These are phyloP conservation scores for Lyophyllum semitale DNA, from an alignment of 768 basidiomycete genomes.

Conservation along the genomic window DNA sequence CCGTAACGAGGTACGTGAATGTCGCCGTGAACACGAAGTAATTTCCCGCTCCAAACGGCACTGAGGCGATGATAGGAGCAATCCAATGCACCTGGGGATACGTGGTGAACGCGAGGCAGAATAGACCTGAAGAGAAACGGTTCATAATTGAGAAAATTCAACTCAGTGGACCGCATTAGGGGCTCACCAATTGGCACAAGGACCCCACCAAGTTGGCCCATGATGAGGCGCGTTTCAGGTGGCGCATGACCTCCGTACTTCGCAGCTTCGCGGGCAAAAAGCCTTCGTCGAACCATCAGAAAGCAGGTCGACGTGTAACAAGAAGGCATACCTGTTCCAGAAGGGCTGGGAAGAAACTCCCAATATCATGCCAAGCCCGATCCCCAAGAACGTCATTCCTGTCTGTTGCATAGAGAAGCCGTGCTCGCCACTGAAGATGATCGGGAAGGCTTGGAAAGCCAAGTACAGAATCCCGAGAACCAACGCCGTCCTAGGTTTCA, in stretches of 20 bases:
- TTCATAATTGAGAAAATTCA: slow-evolving; percentile 35
- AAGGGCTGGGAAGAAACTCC: slow-evolving; percentile 54
- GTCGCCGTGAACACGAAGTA: slow-evolving; percentile 73
- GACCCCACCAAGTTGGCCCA: slow-evolving; percentile 70
- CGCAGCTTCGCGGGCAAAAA: slow-evolving; percentile 35
- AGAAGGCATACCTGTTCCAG: slow-evolving; percentile 52
- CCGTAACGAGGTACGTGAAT: slow-evolving; percentile 72
- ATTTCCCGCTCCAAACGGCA: slow-evolving; percentile 64
- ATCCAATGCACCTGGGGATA: slow-evolving; percentile 59
- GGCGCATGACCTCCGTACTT: slow-evolving; percentile 51
- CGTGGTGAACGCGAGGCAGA: slow-evolving; percentile 63
- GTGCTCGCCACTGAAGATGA: slow-evolving; percentile 50
- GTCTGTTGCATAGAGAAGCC: slow-evolving; percentile 51
- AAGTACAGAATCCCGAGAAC: slow-evolving; percentile 65
- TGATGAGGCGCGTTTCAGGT: slow-evolving; percentile 65
- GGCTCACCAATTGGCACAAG: slow-evolving; percentile 58
- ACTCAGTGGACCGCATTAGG: slow-evolving; percentile 30
- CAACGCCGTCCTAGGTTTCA: slow-evolving; percentile 51
- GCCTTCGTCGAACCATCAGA: slow-evolving; percentile 25
- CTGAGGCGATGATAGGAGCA: slow-evolving; percentile 61
- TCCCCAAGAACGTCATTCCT: slow-evolving; percentile 62
- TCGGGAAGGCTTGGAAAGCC: slow-evolving; percentile 62
- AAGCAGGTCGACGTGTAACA: neutral
- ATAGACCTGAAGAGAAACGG: slow-evolving; percentile 40
- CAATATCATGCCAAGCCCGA: slow-evolving; percentile 56